A percentile compares a stretch with the other conserved stretches of the same genome.
Conservation (phyloP, 768 basidiomycete genomes). For the Russula abietina region DNA sequence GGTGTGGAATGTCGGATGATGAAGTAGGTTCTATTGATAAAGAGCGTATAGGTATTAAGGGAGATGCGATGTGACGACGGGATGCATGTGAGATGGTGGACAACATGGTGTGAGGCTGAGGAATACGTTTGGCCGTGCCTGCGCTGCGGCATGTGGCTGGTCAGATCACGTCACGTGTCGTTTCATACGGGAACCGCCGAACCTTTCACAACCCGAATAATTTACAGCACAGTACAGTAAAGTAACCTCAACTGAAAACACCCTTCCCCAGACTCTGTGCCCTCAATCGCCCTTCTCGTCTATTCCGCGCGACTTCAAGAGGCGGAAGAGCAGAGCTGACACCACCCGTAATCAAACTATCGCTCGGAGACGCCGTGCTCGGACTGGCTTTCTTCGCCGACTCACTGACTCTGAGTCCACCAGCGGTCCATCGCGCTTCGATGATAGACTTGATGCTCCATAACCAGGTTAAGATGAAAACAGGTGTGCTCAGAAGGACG, state of each 20-base stretch:
- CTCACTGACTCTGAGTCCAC: constrained; percentile 38
- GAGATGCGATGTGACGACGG: constrained; percentile 12
- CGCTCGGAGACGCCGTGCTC: neutral
- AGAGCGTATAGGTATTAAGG: constrained; percentile 9
- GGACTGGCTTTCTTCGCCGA: neutral
- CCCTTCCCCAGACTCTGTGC: constrained; percentile 3
- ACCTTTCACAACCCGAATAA: neutral
- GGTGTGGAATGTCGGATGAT: no score
- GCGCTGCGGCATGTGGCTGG: neutral
- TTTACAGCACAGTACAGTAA: neutral
- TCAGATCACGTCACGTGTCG: constrained; percentile 6
- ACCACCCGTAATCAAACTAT: neutral
- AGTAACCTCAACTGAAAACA: neutral
- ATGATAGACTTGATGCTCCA: constrained; percentile 83
- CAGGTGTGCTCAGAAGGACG: constrained; percentile 69
- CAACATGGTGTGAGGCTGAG: constrained; percentile 18
- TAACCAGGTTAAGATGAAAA: constrained; percentile 79
- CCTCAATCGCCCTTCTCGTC: constrained; percentile 13
- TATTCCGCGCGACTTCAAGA: neutral
- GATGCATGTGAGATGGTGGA: constrained; percentile 6
- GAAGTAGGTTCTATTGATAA: constrained; percentile 21
- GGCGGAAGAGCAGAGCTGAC: constrained; percentile 9
- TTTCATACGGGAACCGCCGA: neutral
- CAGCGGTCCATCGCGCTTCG: constrained; percentile 75
- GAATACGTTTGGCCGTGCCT: neutral